Evolutionary conservation across 2,329 filamentous ascomycete species (phyloP).

Genomic region (Biscogniauxia marginata): DNA sequence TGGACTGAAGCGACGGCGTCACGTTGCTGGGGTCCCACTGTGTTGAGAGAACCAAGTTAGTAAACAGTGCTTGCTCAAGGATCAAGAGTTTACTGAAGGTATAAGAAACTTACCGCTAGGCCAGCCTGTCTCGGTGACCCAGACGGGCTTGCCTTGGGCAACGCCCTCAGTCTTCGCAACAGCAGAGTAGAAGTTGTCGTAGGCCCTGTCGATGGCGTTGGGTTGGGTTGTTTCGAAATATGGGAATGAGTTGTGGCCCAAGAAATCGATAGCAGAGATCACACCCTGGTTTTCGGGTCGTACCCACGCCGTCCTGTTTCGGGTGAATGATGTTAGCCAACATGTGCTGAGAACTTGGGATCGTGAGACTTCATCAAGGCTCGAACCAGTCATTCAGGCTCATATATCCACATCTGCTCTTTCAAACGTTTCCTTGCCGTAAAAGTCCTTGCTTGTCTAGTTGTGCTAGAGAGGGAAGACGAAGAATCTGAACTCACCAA

Average conservation of each 20-base stretch:
- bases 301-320: constrained; percentile 29
- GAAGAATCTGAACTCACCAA: constrained; percentile 18
- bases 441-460: no score
- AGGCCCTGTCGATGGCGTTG: constrained; percentile 27
- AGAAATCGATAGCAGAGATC: constrained; percentile 22
- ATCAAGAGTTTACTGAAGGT: background rate
- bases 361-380: no score
- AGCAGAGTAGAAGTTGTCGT: constrained; percentile 27
- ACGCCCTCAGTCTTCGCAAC: constrained; percentile 26
- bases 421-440: no score
- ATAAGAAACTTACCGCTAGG: constrained; percentile 34
- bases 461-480: background rate
- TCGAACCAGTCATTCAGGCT: no score
- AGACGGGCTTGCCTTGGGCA: constrained; percentile 29
- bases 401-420: no score
- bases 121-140: constrained; percentile 33
- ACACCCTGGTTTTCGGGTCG: constrained; percentile 28
- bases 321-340: background rate
- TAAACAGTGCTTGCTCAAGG: background rate
- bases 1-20: constrained; percentile 28
- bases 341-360: background rate
- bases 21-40: constrained; percentile 26
- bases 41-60: constrained; percentile 1
- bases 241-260: constrained; percentile 32
- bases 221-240: constrained; percentile 30